phyloP scores from a whole-genome alignment of 371 early-diverging fungal species.

The Lichtheimia ornata region DNA sequence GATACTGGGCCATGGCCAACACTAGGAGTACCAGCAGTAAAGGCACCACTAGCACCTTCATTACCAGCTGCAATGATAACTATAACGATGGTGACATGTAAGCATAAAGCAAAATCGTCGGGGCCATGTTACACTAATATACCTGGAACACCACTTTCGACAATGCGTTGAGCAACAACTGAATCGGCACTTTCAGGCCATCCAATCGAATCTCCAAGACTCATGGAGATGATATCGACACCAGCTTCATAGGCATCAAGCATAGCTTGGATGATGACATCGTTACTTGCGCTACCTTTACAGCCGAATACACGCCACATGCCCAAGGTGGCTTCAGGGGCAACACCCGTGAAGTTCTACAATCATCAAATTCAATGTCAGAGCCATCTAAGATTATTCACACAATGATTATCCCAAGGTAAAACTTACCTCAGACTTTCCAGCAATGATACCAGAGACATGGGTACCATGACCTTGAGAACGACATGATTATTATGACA shows the following conservation, averaged over 20 bases:
- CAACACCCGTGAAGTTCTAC: conserved; percentile 60
- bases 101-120: background rate
- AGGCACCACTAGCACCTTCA: conserved; percentile 48
- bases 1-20: conserved; percentile 46
- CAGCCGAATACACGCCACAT: conserved; percentile 67
- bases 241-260: conserved; percentile 55
- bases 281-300: conserved; percentile 51
- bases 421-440: conserved; percentile 34
- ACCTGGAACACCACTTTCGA: conserved; percentile 28
- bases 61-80: conserved; percentile 62
- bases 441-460: conserved; percentile 71
- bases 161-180: conserved; percentile 44
- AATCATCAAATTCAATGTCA: background rate
- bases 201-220: conserved; percentile 62
- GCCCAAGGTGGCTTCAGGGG: conserved; percentile 59
- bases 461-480: conserved; percentile 63
- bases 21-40: conserved; percentile 46
- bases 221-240: conserved; percentile 66
- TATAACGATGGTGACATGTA: background rate
- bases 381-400: background rate
- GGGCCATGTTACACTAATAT: background rate
- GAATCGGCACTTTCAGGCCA: conserved; percentile 50
- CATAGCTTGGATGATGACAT: conserved; percentile 66
- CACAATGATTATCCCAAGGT: background rate
- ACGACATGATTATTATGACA: background rate